Percentiles rank a stretch among this genome's conserved stretches.
Conservation (phyloP, 129 eudicot species). For the Centrapalus pauciflorus region DNA sequence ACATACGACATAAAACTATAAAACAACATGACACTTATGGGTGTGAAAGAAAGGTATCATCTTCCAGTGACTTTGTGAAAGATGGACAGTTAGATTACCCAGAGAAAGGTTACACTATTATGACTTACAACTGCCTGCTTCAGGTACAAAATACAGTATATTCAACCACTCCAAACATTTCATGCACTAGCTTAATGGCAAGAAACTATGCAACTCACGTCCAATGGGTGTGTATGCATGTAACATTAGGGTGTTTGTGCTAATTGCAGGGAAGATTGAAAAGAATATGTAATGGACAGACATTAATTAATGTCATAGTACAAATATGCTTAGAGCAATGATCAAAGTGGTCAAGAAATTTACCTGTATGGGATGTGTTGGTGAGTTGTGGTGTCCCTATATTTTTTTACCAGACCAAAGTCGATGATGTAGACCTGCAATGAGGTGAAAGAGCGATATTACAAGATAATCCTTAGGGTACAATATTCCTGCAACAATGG, state of each 20-base stretch:
- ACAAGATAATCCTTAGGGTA: not conserved
- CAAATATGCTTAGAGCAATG: not conserved
- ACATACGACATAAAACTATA: not conserved
- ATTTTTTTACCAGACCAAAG: constrained; percentile 69
- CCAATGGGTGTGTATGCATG: not conserved
- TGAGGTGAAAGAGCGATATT: not conserved
- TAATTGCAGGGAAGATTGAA: not conserved
- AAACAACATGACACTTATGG: not conserved
- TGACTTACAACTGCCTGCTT: not conserved
- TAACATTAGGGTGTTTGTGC: not conserved
- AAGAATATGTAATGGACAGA: not conserved
- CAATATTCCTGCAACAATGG: not conserved
- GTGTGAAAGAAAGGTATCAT: not conserved
- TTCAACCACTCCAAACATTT: not conserved
- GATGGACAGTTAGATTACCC: not conserved
- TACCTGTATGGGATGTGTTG: constrained; percentile 78
- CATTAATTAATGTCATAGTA: not conserved
- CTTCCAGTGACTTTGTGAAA: not conserved
- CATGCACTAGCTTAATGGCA: not conserved
- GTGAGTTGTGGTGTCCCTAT: constrained; percentile 54
- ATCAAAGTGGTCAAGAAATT: not conserved
- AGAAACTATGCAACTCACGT: not conserved
- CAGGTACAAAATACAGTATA: not conserved
- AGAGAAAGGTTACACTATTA: not conserved
- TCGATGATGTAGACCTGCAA: constrained; percentile 61